phyloP scores from a whole-genome alignment of 371 early-diverging fungal genomes.

The Mucor indicus region DNA sequence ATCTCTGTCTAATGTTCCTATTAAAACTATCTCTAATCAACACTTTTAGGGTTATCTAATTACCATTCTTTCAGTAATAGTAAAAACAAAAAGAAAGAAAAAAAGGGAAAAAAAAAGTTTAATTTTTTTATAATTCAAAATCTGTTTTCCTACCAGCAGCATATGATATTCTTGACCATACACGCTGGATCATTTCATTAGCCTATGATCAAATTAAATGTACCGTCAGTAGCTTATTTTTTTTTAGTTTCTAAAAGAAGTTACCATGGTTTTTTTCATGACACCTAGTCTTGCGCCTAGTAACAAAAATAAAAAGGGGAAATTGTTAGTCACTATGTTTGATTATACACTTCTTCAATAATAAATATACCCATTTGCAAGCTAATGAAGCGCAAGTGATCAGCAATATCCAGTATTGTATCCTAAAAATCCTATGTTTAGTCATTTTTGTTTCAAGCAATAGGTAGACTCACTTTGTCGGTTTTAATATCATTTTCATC shows the following conservation, averaged over 20 bases:
- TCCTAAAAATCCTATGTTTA: slow-evolving; percentile 4
- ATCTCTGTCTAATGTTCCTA: slow-evolving; percentile 24
- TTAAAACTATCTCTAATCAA: neutral
- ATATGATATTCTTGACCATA: slow-evolving; percentile 36
- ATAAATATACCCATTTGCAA: slow-evolving; percentile 26
- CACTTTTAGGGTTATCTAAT: neutral
- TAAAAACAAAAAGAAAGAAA: neutral
- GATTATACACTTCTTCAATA: neutral
- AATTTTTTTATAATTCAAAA: slow-evolving; percentile 8
- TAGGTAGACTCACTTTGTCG: slow-evolving; percentile 14
- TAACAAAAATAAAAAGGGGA: too few relatives aligned
- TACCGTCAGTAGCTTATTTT: too few relatives aligned
- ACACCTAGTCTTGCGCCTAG: slow-evolving; percentile 26
- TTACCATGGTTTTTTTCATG: slow-evolving; percentile 28
- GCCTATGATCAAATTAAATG: slow-evolving; percentile 22
- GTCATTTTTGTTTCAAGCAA: too few relatives aligned
- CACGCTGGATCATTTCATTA: slow-evolving; percentile 34
- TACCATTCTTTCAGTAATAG: neutral
- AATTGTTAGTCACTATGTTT: too few relatives aligned
- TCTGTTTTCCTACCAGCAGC: slow-evolving; percentile 17
- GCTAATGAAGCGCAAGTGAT: slow-evolving; percentile 20
- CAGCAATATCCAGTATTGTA: slow-evolving; percentile 11
- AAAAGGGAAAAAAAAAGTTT: neutral
- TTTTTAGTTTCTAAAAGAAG: neutral
- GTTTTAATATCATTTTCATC: slow-evolving; percentile 22